phyloP scores from a whole-genome alignment of 2,329 filamentous ascomycete genomes.

The Lecanosticta acicola region DNA sequence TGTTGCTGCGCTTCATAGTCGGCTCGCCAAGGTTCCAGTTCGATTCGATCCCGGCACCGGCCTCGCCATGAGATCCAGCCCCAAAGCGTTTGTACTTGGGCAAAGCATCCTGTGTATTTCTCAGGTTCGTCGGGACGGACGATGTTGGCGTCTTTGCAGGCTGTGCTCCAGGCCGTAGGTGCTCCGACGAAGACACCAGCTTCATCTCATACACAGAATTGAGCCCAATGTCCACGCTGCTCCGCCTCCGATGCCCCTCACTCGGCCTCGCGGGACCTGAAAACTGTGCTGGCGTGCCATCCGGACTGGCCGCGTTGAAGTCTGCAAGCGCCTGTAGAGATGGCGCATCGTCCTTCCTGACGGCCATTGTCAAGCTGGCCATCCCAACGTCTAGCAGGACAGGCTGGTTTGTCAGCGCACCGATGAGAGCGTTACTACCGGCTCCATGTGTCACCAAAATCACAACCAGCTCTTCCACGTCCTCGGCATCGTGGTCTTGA shows the following conservation, averaged over 20 bases:
- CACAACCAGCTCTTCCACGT: constrained; percentile 68
- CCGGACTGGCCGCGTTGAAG: constrained; percentile 1
- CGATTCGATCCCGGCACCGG: constrained; percentile 15
- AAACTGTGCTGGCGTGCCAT: constrained; percentile 8
- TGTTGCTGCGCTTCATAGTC: constrained; percentile 24
- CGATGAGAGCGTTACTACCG: constrained; percentile 91
- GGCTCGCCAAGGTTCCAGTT: constrained; percentile 17
- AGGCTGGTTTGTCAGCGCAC: constrained; percentile 83
- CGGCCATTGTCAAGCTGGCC: constrained; percentile 85
- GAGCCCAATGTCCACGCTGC: constrained; percentile 40
- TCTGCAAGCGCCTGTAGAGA: constrained; percentile 4
- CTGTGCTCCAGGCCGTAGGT: constrained; percentile 54
- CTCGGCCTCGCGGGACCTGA: constrained; percentile 19
- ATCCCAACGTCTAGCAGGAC: constrained; percentile 85
- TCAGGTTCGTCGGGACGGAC: constrained; percentile 11
- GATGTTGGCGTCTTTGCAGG: constrained; percentile 27
- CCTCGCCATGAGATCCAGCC: constrained; percentile 11
- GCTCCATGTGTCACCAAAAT: constrained; percentile 90
- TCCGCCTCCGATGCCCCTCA: constrained; percentile 32
- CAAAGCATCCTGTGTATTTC: constrained; percentile 16
- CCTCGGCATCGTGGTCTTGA: constrained; percentile 41
- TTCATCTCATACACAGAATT: constrained; percentile 66
- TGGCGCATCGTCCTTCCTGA: constrained; percentile 47
- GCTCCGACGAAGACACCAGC: constrained; percentile 68
- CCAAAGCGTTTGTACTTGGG: constrained; percentile 18